Evolutionary conservation across 106 monocot species (phyloP).

Genomic region (Xerophyta viscosa): DNA sequence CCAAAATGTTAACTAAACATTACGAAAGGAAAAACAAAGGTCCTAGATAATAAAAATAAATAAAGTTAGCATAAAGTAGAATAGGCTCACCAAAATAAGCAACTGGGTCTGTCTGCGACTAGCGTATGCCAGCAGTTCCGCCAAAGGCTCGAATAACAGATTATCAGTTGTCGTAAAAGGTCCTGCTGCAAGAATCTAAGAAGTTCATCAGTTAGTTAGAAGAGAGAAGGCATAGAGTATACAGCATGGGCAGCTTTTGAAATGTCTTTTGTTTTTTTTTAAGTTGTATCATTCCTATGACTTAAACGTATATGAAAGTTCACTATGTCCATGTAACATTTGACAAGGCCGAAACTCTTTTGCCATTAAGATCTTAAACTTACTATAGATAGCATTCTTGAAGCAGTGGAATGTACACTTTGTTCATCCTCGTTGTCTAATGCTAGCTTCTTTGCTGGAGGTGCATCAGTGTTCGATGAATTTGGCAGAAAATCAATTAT

Average conservation of each 20-base stretch:
- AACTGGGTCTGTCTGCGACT: constrained; percentile 80
- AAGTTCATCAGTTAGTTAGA: constrained; percentile 3
- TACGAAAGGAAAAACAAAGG: too few species aligned
- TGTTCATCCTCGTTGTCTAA: constrained; percentile 26
- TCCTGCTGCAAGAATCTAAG: constrained; percentile 81
- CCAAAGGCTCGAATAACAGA: constrained; percentile 85
- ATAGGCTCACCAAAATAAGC: constrained; percentile 72
- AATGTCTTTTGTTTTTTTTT: too few species aligned
- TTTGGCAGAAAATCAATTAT: constrained; percentile 60
- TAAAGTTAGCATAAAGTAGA: too few species aligned
- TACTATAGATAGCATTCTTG: constrained; percentile 51
- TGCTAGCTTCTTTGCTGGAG: constrained; percentile 76
- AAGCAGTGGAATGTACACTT: constrained; percentile 13
- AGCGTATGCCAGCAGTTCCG: constrained; percentile 90
- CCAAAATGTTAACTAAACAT: constrained; percentile 1
- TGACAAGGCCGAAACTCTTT: too few species aligned
- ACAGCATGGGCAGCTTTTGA: too few species aligned
- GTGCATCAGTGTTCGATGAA: constrained; percentile 16
- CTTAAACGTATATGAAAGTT: too few species aligned
- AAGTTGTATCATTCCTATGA: too few species aligned
- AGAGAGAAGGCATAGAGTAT: not conserved
- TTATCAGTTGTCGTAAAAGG: constrained; percentile 95
- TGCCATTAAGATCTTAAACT: too few species aligned
- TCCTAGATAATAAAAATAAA: not conserved
- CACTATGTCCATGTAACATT: too few species aligned